Conservation (phyloP, 2,329 filamentous ascomycete species). For the Aspergillus persii region DNA sequence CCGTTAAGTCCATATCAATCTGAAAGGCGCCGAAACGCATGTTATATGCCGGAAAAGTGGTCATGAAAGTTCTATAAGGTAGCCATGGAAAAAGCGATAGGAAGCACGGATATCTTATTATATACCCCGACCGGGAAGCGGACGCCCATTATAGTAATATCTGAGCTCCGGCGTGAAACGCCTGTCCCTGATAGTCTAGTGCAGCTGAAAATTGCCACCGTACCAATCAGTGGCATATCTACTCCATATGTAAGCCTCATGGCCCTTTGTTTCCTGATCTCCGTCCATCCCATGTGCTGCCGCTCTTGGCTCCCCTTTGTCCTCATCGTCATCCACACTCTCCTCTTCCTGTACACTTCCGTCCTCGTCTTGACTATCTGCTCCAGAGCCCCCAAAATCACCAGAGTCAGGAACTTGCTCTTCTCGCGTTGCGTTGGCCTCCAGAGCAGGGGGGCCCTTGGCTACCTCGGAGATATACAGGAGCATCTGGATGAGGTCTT, state of each 20-base stretch:
- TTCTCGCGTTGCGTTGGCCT: not conserved
- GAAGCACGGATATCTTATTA: not conserved
- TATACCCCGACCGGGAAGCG: not conserved
- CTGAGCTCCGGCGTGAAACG: not conserved
- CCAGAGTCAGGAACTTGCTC: not conserved
- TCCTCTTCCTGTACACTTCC: not conserved
- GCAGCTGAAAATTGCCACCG: not conserved
- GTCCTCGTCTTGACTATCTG: not conserved
- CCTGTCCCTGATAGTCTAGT: not conserved
- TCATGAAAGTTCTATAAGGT: too few species aligned
- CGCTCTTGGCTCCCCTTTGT: not conserved
- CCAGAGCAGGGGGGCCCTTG: not conserved
- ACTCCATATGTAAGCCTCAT: not conserved
- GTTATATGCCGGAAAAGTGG: not conserved
- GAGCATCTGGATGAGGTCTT: constrained; percentile 3
- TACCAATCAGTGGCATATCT: not conserved
- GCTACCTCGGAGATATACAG: not conserved
- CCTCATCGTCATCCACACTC: not conserved
- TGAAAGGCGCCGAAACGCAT: not conserved
- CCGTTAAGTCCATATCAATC: not conserved
- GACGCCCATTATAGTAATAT: not conserved
- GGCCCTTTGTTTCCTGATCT: not conserved
- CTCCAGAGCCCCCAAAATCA: not conserved
- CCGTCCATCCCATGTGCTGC: not conserved
- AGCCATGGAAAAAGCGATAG: not conserved